Evolutionary conservation across 345 rosid species (phyloP).

Genomic region (Murraya koenigii): DNA sequence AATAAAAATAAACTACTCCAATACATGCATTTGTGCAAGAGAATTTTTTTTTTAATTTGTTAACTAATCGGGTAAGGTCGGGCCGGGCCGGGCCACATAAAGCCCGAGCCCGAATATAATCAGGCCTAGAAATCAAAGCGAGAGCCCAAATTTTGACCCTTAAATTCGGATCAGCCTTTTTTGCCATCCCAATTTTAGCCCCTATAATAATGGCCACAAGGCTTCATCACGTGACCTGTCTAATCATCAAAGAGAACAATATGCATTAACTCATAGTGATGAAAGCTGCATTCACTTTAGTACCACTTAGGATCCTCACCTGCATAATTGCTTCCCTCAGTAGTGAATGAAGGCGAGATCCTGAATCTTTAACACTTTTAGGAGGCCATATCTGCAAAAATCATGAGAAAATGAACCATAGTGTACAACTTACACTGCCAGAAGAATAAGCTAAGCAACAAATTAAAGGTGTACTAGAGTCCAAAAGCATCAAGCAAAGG

Average conservation of each 20-base stretch:
- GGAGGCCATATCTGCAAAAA: conserved; percentile 96
- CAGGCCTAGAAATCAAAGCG: no score
- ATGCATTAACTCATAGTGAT: neutral
- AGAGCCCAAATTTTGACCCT: no score
- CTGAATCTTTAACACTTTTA: conserved; percentile 88
- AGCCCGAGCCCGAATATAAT: no score
- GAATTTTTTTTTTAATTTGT: no score
- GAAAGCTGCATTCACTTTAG: conserved; percentile 5
- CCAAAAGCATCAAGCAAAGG: neutral
- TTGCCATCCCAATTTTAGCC: no score
- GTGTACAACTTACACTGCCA: neutral
- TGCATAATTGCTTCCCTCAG: conserved; percentile 84
- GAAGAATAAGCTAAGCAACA: neutral
- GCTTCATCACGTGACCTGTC: conserved; percentile 1
- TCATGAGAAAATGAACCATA: conserved; percentile 12
- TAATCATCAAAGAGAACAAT: conserved; percentile 1
- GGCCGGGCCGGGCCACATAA: no score
- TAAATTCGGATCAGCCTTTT: no score
- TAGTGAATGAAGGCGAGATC: conserved; percentile 78
- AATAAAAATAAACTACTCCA: no score
- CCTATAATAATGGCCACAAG: neutral
- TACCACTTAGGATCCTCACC: conserved; percentile 42
- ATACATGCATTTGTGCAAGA: no score
- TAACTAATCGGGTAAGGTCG: no score
- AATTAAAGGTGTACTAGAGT: neutral